phyloP scores from a whole-genome alignment of 768 basidiomycete species.

The Phylloporus sp. region DNA sequence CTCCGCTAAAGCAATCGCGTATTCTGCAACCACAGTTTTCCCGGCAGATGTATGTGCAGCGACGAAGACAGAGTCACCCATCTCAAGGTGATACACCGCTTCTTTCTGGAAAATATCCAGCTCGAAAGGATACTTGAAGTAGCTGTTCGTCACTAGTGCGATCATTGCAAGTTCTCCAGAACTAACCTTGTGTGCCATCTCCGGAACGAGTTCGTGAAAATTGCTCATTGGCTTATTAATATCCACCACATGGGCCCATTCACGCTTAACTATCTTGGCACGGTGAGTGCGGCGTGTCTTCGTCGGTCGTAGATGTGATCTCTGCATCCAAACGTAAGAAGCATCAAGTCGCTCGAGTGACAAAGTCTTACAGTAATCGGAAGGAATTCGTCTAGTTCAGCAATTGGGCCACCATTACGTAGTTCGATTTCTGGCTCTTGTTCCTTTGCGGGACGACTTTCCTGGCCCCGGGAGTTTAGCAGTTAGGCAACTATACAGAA shows the following conservation, averaged over 20 bases:
- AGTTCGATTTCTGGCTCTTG: constrained; percentile 21
- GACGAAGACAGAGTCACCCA: constrained; percentile 98
- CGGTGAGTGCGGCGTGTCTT: constrained; percentile 41
- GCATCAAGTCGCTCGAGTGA: not conserved
- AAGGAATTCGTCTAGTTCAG: constrained; percentile 77
- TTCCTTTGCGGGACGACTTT: constrained; percentile 16
- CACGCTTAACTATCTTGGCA: constrained; percentile 65
- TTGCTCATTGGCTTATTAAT: constrained; percentile 86
- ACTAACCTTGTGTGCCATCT: constrained; percentile 88
- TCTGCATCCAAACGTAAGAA: constrained; percentile 33
- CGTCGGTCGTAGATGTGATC: constrained; percentile 53
- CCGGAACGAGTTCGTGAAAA: constrained; percentile 88
- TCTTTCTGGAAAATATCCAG: constrained; percentile 98
- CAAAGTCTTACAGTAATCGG: constrained; percentile 44
- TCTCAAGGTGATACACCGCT: constrained; percentile 94
- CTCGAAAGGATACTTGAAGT: constrained; percentile 94
- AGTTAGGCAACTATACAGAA: constrained; percentile 24
- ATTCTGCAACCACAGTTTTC: constrained; percentile 98
- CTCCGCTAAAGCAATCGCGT: constrained; percentile 93
- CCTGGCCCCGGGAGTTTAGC: constrained; percentile 17
- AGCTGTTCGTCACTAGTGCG: constrained; percentile 4
- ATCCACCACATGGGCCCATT: constrained; percentile 98
- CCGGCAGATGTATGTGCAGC: constrained; percentile 99
- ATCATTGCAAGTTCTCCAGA: not conserved
- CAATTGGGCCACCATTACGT: constrained; percentile 19